Conservation (phyloP, 768 basidiomycete genomes). For the Agaricus subrufescens region DNA sequence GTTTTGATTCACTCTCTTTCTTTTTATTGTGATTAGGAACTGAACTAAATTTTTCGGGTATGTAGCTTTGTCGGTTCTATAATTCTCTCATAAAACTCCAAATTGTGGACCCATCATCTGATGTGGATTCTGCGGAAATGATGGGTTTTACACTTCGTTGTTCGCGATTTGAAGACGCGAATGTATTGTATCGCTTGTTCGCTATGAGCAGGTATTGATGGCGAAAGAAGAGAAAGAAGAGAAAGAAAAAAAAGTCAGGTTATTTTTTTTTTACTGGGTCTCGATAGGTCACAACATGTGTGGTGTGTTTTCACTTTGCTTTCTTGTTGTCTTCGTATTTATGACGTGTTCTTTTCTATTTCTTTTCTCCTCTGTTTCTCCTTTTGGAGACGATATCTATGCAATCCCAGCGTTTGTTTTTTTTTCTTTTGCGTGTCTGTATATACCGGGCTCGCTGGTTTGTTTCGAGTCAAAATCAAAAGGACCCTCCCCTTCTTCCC, state of each 20-base stretch:
- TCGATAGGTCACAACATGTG: too few relatives aligned
- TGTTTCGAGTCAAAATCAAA: too few relatives aligned
- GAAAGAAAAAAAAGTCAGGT: too few relatives aligned
- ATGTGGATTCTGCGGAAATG: slow-evolving; percentile 74
- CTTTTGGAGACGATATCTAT: not conserved
- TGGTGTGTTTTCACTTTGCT: not conserved
- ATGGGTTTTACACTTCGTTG: slow-evolving; percentile 69
- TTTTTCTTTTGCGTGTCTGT: not conserved
- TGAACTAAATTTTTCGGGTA: slow-evolving; percentile 5
- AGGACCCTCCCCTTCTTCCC: too few relatives aligned
- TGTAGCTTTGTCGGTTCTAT: slow-evolving; percentile 75
- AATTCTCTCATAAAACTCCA: slow-evolving; percentile 60
- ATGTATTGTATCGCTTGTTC: slow-evolving; percentile 62
- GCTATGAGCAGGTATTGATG: slow-evolving; percentile 39
- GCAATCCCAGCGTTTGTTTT: not conserved
- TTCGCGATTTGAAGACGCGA: slow-evolving; percentile 75
- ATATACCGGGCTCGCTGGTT: too few relatives aligned
- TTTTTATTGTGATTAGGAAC: slow-evolving; percentile 3
- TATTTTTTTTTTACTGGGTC: too few relatives aligned
- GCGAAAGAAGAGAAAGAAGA: too few relatives aligned
- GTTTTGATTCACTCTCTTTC: slow-evolving; percentile 16
- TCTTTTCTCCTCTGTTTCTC: not conserved
- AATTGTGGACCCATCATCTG: slow-evolving; percentile 59
- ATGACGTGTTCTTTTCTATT: not conserved
- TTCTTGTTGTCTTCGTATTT: not conserved